These are phyloP conservation scores for Trichosporon inkin DNA, from an alignment of 1,284 basidiomycete species.

Conservation along the genomic window DNA sequence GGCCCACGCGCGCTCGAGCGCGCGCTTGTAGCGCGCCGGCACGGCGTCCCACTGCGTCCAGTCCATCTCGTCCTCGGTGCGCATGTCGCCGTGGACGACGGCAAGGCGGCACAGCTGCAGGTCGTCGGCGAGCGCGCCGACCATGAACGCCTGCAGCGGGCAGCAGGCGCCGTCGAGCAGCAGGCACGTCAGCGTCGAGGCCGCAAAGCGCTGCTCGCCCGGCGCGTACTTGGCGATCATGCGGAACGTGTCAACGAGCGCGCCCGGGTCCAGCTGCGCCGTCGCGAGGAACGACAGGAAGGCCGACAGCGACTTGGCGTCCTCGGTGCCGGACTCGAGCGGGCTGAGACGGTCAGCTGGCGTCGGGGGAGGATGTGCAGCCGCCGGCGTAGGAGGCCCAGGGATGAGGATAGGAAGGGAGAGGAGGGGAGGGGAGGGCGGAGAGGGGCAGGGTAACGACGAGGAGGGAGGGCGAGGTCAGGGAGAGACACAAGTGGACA, in stretches of 20 bases:
- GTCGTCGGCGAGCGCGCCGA: slow-evolving; percentile 17
- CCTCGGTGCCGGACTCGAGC: background rate
- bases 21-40: background rate
- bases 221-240: slow-evolving; percentile 8
- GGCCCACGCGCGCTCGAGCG: slow-evolving; percentile 10
- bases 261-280: slow-evolving; percentile 3
- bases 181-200: slow-evolving; percentile 11
- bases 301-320: background rate
- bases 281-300: slow-evolving; percentile 10
- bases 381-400: background rate
- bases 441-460: too few species aligned
- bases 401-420: too few species aligned
- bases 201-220: slow-evolving; percentile 6
- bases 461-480: too few species aligned
- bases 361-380: background rate
- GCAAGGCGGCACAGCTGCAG: slow-evolving; percentile 22
- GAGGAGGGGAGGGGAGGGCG: too few species aligned
- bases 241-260: background rate
- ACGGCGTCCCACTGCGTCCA: slow-evolving; percentile 5
- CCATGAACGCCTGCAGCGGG: slow-evolving; percentile 16
- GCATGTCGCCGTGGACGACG: slow-evolving; percentile 17
- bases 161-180: slow-evolving; percentile 19
- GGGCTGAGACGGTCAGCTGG: background rate
- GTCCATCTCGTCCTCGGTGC: slow-evolving; percentile 7
- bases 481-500: too few species aligned